Percentiles rank a stretch among this genome's conserved stretches.
Evolutionary conservation across 2,329 filamentous ascomycete species (phyloP).

Genomic region (Arthrobotrys sphaeroides): DNA sequence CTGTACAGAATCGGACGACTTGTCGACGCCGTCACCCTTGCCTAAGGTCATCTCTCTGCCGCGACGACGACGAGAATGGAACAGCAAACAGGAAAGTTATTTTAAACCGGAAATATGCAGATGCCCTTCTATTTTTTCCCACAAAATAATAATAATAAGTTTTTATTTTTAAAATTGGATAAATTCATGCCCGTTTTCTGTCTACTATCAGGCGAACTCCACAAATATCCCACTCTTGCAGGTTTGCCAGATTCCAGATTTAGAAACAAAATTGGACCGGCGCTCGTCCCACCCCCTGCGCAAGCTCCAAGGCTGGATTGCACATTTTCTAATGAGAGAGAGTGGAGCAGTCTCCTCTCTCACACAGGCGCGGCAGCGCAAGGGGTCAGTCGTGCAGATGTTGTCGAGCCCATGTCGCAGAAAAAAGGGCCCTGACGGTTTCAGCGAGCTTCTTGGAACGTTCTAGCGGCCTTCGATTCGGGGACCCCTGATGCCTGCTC

Average conservation of each 20-base stretch:
- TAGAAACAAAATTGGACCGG: conserved; percentile 37
- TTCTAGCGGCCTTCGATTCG: conserved; percentile 51
- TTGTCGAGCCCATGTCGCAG: conserved; percentile 30
- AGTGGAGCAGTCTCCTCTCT: conserved; percentile 7
- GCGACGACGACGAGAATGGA: conserved; percentile 26
- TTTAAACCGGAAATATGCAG: conserved; percentile 4
- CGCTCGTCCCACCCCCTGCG: conserved; percentile 15
- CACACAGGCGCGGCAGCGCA: conserved; percentile 41
- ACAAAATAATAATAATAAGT: neutral
- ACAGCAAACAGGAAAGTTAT: conserved; percentile 3
- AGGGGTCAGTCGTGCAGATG: conserved; percentile 22
- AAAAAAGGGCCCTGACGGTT: conserved; percentile 46
- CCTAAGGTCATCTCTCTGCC: conserved; percentile 7
- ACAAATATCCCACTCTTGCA: conserved; percentile 12
- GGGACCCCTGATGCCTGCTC: conserved; percentile 40
- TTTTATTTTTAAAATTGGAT: conserved; percentile 46
- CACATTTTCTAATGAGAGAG: conserved; percentile 16
- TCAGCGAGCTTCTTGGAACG: conserved; percentile 50
- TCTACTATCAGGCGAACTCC: conserved; percentile 38
- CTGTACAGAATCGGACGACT: conserved; percentile 30
- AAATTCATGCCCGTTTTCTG: conserved; percentile 32
- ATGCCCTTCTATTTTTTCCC: neutral
- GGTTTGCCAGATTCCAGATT: conserved; percentile 50
- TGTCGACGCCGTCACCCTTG: conserved; percentile 7
- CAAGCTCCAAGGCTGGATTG: conserved; percentile 28